Evolutionary conservation across 495 filamentous ascomycete genomes (phyloP).

Genomic region (Astrocystis sublimbata): DNA sequence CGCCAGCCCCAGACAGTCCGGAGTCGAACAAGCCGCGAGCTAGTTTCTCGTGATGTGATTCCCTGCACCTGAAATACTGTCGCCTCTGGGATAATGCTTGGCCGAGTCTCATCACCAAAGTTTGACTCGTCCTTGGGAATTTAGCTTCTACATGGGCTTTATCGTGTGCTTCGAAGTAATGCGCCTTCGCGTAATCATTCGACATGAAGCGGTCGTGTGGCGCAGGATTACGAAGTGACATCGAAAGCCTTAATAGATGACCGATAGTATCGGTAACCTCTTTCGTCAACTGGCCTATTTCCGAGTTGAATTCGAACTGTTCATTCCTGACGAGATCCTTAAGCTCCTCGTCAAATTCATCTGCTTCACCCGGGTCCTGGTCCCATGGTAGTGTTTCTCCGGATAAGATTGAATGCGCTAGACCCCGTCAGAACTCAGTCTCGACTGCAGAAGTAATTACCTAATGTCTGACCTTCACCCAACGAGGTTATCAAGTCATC

Average conservation of each 20-base stretch:
- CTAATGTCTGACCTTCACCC: conserved; percentile 11
- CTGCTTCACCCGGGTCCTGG: neutral
- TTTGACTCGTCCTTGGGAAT: neutral
- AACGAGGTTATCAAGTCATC: conserved; percentile 21
- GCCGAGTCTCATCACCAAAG: conserved; percentile 36
- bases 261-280: conserved; percentile 15
- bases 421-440: neutral
- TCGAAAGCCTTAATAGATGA: conserved; percentile 26
- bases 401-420: conserved; percentile 7
- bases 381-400: conserved; percentile 9
- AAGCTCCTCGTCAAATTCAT: neutral
- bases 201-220: conserved; percentile 30
- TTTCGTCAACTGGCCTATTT: conserved; percentile 14
- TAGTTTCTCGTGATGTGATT: conserved; percentile 40
- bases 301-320: neutral
- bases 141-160: conserved; percentile 6
- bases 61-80: conserved; percentile 39
- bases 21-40: conserved; percentile 21
- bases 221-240: conserved; percentile 28
- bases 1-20: neutral
- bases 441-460: neutral
- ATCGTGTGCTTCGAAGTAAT: conserved; percentile 5
- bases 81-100: conserved; percentile 37
- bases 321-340: neutral
- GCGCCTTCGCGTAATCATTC: conserved; percentile 8